Percentiles rank a stretch among this genome's conserved stretches.
Conservation (phyloP, 108 stramenopile genomes). For the Phaeodactylum tricornutum region DNA sequence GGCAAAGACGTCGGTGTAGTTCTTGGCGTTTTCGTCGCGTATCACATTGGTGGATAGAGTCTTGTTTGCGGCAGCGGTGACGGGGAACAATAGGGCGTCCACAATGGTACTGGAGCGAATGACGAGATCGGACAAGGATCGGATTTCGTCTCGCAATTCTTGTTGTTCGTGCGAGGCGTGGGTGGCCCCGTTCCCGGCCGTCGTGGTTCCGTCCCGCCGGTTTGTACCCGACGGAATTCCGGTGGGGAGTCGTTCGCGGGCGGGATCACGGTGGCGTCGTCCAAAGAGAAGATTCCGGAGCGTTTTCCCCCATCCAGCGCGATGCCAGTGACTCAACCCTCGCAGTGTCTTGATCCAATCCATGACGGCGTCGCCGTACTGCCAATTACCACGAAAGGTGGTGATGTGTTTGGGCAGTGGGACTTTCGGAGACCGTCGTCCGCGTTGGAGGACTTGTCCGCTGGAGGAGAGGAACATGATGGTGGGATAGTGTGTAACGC, state of each 20-base stretch:
- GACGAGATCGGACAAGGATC: slow-evolving; percentile 23
- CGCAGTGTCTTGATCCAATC: slow-evolving; percentile 77
- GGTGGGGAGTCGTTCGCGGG: slow-evolving; percentile 14
- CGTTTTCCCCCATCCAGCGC: slow-evolving; percentile 34
- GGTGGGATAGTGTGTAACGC: slow-evolving; percentile 57
- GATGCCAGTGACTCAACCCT: slow-evolving; percentile 61
- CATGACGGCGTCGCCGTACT: slow-evolving; percentile 51
- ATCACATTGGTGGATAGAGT: background rate
- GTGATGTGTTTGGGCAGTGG: slow-evolving; percentile 39
- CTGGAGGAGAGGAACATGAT: slow-evolving; percentile 56
- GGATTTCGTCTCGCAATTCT: slow-evolving; percentile 25
- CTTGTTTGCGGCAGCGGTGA: background rate
- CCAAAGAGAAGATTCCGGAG: slow-evolving; percentile 42
- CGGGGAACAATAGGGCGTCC: slow-evolving; percentile 46
- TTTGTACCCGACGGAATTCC: no score
- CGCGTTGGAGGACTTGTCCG: slow-evolving; percentile 21
- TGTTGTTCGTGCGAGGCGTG: slow-evolving; percentile 10
- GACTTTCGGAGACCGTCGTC: slow-evolving; percentile 31
- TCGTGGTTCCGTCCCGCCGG: background rate
- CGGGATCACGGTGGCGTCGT: slow-evolving; percentile 3
- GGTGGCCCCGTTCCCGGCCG: slow-evolving; percentile 13
- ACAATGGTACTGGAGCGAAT: slow-evolving; percentile 31
- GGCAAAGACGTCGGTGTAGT: slow-evolving; percentile 32
- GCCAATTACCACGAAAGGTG: slow-evolving; percentile 70
- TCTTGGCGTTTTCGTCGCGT: background rate